Evolutionary conservation across 2,329 filamentous ascomycete genomes (phyloP).

Genomic region (Huntiella bhutanensis): DNA sequence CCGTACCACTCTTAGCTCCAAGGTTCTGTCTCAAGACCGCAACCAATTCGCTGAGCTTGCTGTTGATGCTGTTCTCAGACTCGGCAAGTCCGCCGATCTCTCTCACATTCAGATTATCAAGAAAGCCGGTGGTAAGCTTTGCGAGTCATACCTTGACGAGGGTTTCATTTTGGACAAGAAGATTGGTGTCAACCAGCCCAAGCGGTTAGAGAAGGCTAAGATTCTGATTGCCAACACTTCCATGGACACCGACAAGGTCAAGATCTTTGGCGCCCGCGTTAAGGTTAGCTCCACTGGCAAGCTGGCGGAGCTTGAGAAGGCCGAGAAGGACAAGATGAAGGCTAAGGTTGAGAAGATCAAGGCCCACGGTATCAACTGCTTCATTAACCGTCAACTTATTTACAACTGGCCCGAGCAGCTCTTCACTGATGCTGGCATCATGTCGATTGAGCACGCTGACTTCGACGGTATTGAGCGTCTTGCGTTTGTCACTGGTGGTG

Average conservation of each 20-base stretch:
- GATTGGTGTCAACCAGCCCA: slow-evolving; percentile 96
- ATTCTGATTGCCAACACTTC: slow-evolving; percentile 95
- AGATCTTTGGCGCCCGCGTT: slow-evolving; percentile 93
- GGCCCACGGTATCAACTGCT: slow-evolving; percentile 97
- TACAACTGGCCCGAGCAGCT: slow-evolving; percentile 99
- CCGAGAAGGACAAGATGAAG: slow-evolving; percentile 98
- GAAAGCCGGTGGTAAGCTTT: slow-evolving; percentile 94
- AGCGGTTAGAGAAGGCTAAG: slow-evolving; percentile 92
- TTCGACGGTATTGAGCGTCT: slow-evolving; percentile 95
- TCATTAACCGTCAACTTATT: slow-evolving; percentile 97
- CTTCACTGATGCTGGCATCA: slow-evolving; percentile 91
- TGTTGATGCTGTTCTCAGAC: slow-evolving; percentile 73
- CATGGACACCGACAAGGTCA: slow-evolving; percentile 99
- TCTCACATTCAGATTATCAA: slow-evolving; percentile 99
- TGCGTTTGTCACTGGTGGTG: slow-evolving; percentile 85
- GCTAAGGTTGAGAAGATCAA: slow-evolving; percentile 98
- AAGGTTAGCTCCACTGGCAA: slow-evolving; percentile 95
- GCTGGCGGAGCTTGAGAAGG: slow-evolving; percentile 94
- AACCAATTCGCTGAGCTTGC: slow-evolving; percentile 81
- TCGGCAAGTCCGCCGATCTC: slow-evolving; percentile 80
- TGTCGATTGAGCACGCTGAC: slow-evolving; percentile 97
- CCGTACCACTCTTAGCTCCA: slow-evolving; percentile 88
- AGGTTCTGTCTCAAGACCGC: slow-evolving; percentile 85
- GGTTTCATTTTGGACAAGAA: slow-evolving; percentile 99
- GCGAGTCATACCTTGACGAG: slow-evolving; percentile 92